phyloP scores from a whole-genome alignment of 805 yeast species.

The Yamadazyma laniorum region DNA sequence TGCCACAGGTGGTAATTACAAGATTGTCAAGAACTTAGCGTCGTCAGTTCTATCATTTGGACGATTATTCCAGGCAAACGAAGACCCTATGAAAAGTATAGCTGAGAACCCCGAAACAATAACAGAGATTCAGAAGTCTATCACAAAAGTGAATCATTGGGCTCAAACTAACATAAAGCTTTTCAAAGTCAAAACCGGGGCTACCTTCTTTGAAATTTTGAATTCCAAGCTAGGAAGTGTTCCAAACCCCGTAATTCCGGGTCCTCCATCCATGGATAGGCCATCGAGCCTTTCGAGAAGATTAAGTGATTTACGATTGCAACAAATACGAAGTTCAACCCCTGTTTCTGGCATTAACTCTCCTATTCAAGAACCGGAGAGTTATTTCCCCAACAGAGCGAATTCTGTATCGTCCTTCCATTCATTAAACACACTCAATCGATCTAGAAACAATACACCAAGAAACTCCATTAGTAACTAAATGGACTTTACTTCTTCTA shows the following conservation, averaged over 20 bases:
- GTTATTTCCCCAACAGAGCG: conserved; percentile 15
- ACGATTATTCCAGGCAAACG: conserved; percentile 22
- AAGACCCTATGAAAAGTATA: conserved; percentile 9
- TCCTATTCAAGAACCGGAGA: conserved; percentile 33
- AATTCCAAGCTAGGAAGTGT: conserved; percentile 11
- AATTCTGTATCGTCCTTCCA: conserved; percentile 39
- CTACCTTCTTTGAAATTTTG: conserved; percentile 19
- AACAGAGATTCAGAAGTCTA: conserved; percentile 26
- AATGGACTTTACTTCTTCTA: neutral
- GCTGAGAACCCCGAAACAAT: conserved; percentile 13
- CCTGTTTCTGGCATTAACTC: conserved; percentile 20
- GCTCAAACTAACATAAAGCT: conserved; percentile 47
- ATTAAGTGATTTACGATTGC: conserved; percentile 43
- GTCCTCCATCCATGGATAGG: conserved; percentile 40
- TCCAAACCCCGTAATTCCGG: conserved; percentile 18
- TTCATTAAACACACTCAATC: conserved; percentile 39
- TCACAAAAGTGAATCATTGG: conserved; percentile 50
- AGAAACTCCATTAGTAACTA: conserved; percentile 31
- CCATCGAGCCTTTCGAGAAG: conserved; percentile 50
- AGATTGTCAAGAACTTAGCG: conserved; percentile 40
- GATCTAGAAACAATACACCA: conserved; percentile 35
- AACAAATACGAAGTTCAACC: conserved; percentile 26
- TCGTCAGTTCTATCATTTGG: conserved; percentile 36
- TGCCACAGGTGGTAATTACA: conserved; percentile 23
- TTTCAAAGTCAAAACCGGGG: conserved; percentile 40